Evolutionary conservation across 225 moss, liverwort and hornwort species (phyloP).

Genomic region (Antitrichia curtipendula): DNA sequence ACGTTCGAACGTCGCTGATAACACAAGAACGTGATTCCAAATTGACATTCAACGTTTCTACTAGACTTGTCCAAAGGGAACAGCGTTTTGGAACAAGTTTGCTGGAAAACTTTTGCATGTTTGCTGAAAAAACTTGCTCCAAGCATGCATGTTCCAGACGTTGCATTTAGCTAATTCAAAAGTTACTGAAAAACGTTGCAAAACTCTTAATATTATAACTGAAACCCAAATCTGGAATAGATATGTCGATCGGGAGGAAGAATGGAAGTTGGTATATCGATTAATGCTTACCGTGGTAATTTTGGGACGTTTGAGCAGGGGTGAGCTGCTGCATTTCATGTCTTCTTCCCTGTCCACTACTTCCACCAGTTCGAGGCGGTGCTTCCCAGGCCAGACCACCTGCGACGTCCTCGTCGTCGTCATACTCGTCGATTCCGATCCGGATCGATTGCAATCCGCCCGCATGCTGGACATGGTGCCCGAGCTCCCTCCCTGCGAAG

Average conservation of each 20-base stretch:
- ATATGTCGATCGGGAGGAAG: neutral
- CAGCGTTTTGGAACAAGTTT: neutral
- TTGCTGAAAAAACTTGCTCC: neutral
- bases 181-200: neutral
- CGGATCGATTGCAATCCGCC: neutral
- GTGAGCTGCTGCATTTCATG: neutral
- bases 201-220: neutral
- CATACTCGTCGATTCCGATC: neutral
- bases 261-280: neutral
- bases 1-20: neutral
- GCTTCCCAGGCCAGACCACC: constrained; percentile 9
- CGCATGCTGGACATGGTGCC: neutral
- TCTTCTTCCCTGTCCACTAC: constrained; percentile 7
- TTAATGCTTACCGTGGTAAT: constrained; percentile 11
- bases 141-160: neutral
- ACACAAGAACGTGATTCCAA: neutral
- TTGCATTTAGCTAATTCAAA: neutral
- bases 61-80: no score
- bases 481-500: neutral
- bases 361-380: constrained; percentile 20
- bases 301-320: constrained; percentile 35
- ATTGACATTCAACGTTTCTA: neutral
- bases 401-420: neutral
- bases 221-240: neutral
- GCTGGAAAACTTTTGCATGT: neutral